Evolutionary conservation across 169 alveolate genomes (phyloP).

Genomic region (Plasmodium sp.): DNA sequence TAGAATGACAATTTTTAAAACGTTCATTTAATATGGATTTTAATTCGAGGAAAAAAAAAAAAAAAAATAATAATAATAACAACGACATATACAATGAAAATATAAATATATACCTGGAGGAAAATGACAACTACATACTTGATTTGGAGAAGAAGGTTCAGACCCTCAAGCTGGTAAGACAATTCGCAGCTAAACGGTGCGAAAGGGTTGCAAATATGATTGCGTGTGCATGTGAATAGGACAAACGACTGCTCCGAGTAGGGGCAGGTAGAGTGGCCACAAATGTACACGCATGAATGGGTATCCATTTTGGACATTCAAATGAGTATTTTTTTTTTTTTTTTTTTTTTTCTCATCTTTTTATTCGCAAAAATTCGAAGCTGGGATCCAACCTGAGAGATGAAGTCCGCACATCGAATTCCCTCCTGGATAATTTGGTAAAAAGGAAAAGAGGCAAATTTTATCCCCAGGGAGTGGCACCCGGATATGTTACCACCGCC

Average conservation of each 20-base stretch:
- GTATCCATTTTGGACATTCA: neutral
- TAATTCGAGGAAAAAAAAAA: constrained; percentile 52
- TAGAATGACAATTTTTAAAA: neutral
- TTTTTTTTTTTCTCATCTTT: neutral
- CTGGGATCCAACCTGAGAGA: constrained; percentile 64
- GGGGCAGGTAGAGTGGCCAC: neutral
- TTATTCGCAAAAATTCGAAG: constrained; percentile 18
- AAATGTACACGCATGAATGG: neutral
- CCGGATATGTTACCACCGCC: neutral
- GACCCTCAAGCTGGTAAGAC: constrained; percentile 38
- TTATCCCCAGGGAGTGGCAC: neutral
- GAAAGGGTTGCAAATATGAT: neutral
- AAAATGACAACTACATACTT: constrained; percentile 67
- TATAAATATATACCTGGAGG: constrained; percentile 65
- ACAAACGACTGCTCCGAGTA: neutral
- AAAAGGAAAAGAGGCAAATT: neutral
- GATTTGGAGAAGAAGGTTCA: constrained; percentile 71
- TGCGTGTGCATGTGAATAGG: neutral
- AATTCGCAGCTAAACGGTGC: neutral
- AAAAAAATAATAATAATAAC: constrained; percentile 22
- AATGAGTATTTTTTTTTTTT: neutral
- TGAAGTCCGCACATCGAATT: constrained; percentile 65
- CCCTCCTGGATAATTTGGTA: constrained; percentile 59
- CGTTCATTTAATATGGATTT: constrained; percentile 53
- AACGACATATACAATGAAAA: constrained; percentile 57